Base-by-base conservation (phyloP, 179 eudicot species). In the Beta corolliflora region DNA sequence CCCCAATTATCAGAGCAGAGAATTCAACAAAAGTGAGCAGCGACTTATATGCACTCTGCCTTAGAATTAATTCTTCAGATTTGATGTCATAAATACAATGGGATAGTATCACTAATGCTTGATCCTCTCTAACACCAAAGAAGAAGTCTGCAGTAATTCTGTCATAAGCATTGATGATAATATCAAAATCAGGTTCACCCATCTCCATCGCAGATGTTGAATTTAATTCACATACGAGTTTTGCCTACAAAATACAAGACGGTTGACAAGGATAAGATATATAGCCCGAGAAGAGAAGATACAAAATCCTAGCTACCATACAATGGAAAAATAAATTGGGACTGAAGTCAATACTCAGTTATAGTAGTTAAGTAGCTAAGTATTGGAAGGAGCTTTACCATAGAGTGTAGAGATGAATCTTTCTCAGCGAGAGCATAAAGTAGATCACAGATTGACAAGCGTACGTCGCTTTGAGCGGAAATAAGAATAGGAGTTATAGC, bases 21-120 rank as follows among this genome's bases (percentile, higher is more conserved):
- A 96, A 96, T 31, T 93, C 93, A 83, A 96, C 81, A 83, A 91
- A 96, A 12, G 90, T 88, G 64, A 91, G 83, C 87, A 94, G 77
- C 36, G 93, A 88, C 60, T 92, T 87, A 79, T 87, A 94, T 7
- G 93, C 98, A 89, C 93, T 86, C 71, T 93, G 90, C 83, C 95
- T 87, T 85, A 94, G 82, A 41, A 90, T 87, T 71, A 91, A 45
- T 79, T 96, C 99, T 50, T 86, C 91, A 19, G 99, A 96, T 80
- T 88, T 89, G 92, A 96, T 88, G 83, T 94, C 97, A 85, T 93
- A 91, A 60, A 96, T 90, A 79, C 91, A 89, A 78, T 96, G 98
- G 59, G 99, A 93, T 83, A 96, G 85, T 77, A 96, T 84, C 75
- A 93, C 78, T 85, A 91, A 65, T 31, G 93, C 95, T 85, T 93